Percentiles rank a stretch among this genome's conserved stretches.
Conservation (phyloP, 306 rosid species). For the Casuarina equisetifolia region DNA sequence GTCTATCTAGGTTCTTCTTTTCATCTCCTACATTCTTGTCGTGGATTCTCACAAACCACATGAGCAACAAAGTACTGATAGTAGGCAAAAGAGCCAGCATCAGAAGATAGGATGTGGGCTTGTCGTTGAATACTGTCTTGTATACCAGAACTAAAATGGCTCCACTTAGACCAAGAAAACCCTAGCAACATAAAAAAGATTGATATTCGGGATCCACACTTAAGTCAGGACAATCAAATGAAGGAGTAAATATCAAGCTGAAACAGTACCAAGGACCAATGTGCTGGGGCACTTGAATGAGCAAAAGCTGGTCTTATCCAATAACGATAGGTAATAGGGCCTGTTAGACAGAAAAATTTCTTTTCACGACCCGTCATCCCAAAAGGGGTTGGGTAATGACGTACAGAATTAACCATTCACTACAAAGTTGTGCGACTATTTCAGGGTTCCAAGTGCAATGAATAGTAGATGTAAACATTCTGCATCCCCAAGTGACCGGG, state of each 20-base stretch:
- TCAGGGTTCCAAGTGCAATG: not conserved
- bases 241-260: not conserved
- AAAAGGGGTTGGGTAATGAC: not conserved
- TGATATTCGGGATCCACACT: not conserved
- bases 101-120: conserved; percentile 66
- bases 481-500: too few relatives aligned
- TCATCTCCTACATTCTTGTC: conserved; percentile 37
- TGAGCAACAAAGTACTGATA: conserved; percentile 40
- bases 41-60: conserved; percentile 70
- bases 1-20: conserved; percentile 61
- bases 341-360: not conserved
- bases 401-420: not conserved
- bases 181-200: conserved; percentile 40
- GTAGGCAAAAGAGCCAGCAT: conserved; percentile 77
- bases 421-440: not conserved
- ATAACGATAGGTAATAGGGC: too few relatives aligned
- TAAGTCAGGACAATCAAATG: not conserved
- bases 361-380: not conserved
- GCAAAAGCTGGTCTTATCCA: too few relatives aligned
- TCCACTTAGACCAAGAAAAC: conserved; percentile 90
- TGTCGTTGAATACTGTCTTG: conserved; percentile 48
- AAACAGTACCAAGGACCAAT: not conserved
- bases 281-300: too few relatives aligned
- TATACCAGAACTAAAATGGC: conserved; percentile 78
- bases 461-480: too few relatives aligned